Conservation (phyloP, 768 basidiomycete genomes). For the Myochromella boudieri region DNA sequence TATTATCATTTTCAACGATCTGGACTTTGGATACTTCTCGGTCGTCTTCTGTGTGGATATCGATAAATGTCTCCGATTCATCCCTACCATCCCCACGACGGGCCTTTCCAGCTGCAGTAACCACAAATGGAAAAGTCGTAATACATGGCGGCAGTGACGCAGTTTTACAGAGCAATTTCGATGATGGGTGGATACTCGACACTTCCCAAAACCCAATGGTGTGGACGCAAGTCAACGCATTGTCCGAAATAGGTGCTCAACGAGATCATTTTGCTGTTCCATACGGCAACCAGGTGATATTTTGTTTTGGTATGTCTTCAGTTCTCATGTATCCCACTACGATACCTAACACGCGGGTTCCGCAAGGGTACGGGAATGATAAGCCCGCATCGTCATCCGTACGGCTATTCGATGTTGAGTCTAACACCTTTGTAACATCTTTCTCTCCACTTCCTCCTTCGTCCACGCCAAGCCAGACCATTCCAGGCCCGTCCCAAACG, state of each 20-base stretch:
- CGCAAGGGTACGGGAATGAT: conserved; percentile 44
- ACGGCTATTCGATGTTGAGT: conserved; percentile 49
- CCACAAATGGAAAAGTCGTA: conserved; percentile 55
- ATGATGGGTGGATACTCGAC: conserved; percentile 74
- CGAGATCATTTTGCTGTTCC: conserved; percentile 75
- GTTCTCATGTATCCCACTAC: background rate
- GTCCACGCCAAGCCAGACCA: conserved; percentile 31
- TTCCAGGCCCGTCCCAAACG: conserved; percentile 34
- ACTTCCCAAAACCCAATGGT: conserved; percentile 52
- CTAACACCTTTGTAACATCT: conserved; percentile 41
- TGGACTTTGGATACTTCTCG: conserved; percentile 65
- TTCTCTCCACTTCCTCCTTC: conserved; percentile 36
- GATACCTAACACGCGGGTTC: conserved; percentile 1
- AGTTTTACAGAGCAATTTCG: conserved; percentile 47
- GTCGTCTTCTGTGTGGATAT: conserved; percentile 48
- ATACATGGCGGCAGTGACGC: conserved; percentile 81
- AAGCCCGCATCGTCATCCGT: conserved; percentile 57
- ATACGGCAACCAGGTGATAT: conserved; percentile 61
- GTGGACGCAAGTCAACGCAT: conserved; percentile 53
- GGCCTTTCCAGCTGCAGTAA: conserved; percentile 55
- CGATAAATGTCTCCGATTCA: conserved; percentile 33
- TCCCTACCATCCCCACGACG: conserved; percentile 58
- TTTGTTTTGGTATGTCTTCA: conserved; percentile 68
- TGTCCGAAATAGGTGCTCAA: conserved; percentile 60
- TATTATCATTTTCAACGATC: conserved; percentile 58